phyloP scores from a whole-genome alignment of 2,329 filamentous ascomycete species.

The Aspergillus sp. region DNA sequence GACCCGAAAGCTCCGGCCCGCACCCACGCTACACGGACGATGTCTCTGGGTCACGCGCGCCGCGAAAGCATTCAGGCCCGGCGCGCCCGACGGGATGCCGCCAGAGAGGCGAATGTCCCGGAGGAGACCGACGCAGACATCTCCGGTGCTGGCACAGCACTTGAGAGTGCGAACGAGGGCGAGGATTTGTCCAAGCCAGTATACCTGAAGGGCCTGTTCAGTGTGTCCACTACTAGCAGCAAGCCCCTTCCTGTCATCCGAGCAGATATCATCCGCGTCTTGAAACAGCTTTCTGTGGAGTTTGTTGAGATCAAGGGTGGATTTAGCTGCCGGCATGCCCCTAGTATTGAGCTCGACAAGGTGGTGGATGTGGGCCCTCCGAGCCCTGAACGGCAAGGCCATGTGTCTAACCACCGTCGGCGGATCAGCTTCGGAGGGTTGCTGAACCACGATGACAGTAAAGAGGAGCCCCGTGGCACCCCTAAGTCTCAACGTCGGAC shows the following conservation, averaged over 20 bases:
- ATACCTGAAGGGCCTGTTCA: slow-evolving; percentile 93
- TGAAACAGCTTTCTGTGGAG: slow-evolving; percentile 84
- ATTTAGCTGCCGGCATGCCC: slow-evolving; percentile 82
- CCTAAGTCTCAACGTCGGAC: slow-evolving; percentile 43
- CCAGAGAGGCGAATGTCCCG: slow-evolving; percentile 72
- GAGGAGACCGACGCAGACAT: slow-evolving; percentile 88
- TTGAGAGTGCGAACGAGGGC: slow-evolving; percentile 52
- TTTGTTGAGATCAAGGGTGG: slow-evolving; percentile 91
- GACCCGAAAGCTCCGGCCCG: slow-evolving; percentile 56
- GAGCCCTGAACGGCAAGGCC: slow-evolving; percentile 53
- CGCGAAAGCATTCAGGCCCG: slow-evolving; percentile 90
- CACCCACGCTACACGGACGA: slow-evolving; percentile 69
- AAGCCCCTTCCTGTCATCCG: slow-evolving; percentile 85
- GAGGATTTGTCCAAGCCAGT: slow-evolving; percentile 85
- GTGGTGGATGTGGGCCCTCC: slow-evolving; percentile 60
- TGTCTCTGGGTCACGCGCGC: slow-evolving; percentile 83
- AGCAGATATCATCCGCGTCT: slow-evolving; percentile 82
- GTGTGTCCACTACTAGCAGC: slow-evolving; percentile 91
- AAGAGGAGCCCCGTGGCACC: slow-evolving; percentile 56
- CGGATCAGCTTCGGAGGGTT: slow-evolving; percentile 82
- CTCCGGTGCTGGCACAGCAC: slow-evolving; percentile 51
- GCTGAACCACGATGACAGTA: slow-evolving; percentile 63
- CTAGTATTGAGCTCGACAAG: slow-evolving; percentile 83
- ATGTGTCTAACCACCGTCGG: slow-evolving; percentile 61
- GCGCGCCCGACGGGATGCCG: slow-evolving; percentile 69